Percentiles rank a stretch among this genome's conserved stretches.
These are phyloP conservation scores for Yueomyces sinensis DNA, from an alignment of 805 yeast genomes.

Conservation along the genomic window DNA sequence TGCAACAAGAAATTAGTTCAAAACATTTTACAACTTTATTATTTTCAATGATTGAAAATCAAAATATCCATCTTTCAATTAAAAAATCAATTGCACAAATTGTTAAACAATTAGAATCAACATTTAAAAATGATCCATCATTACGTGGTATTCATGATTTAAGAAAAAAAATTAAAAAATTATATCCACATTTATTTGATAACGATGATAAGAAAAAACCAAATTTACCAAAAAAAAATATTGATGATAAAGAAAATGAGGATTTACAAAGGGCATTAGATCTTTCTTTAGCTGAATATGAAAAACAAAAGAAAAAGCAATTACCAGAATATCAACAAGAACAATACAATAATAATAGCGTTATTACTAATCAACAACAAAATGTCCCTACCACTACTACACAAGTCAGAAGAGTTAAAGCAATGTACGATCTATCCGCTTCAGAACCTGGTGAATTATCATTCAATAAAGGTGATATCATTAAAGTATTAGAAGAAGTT, in stretches of 20 bases:
- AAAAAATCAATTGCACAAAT: conserved; percentile 54
- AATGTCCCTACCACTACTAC: conserved; percentile 7
- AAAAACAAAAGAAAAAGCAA: conserved; percentile 26
- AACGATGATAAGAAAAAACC: conserved; percentile 23
- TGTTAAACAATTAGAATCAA: conserved; percentile 48
- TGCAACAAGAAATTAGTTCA: conserved; percentile 50
- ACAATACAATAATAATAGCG: conserved; percentile 8
- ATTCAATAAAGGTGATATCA: conserved; percentile 76
- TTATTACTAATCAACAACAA: not conserved
- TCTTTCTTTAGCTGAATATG: conserved; percentile 51
- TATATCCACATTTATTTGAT: conserved; percentile 27
- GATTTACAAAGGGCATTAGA: conserved; percentile 68
- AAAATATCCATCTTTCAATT: conserved; percentile 50
- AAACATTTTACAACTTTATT: conserved; percentile 37
- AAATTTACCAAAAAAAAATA: conserved; percentile 16
- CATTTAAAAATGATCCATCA: conserved; percentile 65
- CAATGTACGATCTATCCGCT: conserved; percentile 69
- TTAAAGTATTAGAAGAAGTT: conserved; percentile 74
- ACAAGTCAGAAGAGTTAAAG: conserved; percentile 55
- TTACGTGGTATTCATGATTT: conserved; percentile 57
- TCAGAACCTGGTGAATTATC: conserved; percentile 79
- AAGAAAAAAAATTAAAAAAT: conserved; percentile 31
- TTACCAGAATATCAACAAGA: conserved; percentile 7
- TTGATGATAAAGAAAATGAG: conserved; percentile 49
- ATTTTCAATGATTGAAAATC: conserved; percentile 37